phyloP scores from a whole-genome alignment of 345 rosid species.

The Eucalyptus albens region DNA sequence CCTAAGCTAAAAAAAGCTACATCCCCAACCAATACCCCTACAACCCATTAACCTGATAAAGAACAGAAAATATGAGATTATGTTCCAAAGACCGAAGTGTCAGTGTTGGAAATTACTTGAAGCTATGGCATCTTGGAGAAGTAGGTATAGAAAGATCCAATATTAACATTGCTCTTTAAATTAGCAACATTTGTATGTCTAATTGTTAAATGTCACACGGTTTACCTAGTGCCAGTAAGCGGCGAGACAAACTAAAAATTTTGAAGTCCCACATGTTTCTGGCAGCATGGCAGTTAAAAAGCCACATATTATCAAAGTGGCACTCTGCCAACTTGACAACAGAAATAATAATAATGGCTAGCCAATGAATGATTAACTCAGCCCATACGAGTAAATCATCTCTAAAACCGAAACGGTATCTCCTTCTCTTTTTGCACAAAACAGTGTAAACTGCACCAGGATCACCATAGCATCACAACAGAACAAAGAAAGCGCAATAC shows the following conservation, averaged over 20 bases:
- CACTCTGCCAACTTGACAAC: background rate
- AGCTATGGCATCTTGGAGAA: background rate
- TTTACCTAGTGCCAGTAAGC: background rate
- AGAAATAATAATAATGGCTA: background rate
- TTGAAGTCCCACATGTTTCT: background rate
- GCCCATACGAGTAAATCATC: background rate
- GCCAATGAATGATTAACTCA: background rate
- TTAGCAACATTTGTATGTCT: background rate
- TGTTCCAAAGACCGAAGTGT: background rate
- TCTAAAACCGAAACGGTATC: background rate
- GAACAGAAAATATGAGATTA: background rate
- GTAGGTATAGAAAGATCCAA: background rate
- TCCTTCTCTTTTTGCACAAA: background rate
- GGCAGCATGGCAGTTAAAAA: background rate
- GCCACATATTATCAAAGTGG: background rate
- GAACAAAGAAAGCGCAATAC: slow-evolving; percentile 18
- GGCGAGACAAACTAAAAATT: background rate
- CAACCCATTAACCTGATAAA: background rate
- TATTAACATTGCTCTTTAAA: background rate
- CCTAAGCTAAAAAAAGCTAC: background rate
- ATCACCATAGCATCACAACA: background rate
- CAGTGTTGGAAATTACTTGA: background rate
- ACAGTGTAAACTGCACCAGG: background rate
- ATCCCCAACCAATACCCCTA: background rate
- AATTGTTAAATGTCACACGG: background rate